Evolutionary conservation across 305 asterid species (phyloP).

Genomic region (Fraxinus sp.): DNA sequence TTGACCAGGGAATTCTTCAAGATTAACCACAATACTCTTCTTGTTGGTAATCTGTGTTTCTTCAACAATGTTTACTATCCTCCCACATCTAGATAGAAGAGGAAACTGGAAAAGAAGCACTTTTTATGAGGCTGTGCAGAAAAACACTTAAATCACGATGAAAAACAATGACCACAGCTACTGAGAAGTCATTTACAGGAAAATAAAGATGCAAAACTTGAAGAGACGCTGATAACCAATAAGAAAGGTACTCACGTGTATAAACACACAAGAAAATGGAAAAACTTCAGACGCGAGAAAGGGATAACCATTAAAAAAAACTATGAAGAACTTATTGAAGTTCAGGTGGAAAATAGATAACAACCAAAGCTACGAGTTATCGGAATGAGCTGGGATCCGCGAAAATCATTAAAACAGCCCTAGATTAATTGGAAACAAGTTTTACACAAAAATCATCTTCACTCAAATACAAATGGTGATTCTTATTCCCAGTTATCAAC

Average conservation of each 20-base stretch:
- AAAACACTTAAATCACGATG: neutral
- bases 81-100: conserved; percentile 82
- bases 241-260: neutral
- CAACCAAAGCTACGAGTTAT: neutral
- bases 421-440: neutral
- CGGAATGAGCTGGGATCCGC: neutral
- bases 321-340: neutral
- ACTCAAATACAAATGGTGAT: neutral
- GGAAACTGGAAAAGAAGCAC: conserved; percentile 65
- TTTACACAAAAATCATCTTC: neutral
- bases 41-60: conserved; percentile 44
- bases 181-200: neutral
- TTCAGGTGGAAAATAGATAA: neutral
- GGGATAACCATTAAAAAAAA: neutral
- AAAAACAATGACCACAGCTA: neutral
- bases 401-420: neutral
- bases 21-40: conserved; percentile 31
- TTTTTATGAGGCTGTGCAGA: neutral
- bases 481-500: neutral
- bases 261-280: neutral
- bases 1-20: conserved; percentile 84
- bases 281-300: neutral
- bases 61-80: conserved; percentile 58
- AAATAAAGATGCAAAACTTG: neutral
- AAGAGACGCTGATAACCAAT: neutral